Evolutionary conservation across 164 flowering plant genomes (phyloP).

Genomic region (Protea cynaroides): DNA sequence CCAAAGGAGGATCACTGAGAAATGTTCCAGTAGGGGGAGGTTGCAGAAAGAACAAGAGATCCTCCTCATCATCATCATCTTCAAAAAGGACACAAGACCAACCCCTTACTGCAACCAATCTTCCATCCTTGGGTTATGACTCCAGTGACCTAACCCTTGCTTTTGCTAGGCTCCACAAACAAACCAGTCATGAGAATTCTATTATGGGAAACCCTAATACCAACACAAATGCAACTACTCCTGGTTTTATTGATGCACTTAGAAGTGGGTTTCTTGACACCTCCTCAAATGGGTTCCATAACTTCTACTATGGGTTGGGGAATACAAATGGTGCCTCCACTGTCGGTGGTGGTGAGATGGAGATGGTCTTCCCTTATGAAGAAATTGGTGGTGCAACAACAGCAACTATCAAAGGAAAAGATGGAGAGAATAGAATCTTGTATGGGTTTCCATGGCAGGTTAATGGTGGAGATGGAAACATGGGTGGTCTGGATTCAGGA

Average conservation of each 20-base stretch:
- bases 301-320: conserved; percentile 38
- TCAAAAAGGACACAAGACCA: conserved; percentile 37
- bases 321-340: conserved; percentile 15
- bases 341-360: conserved; percentile 12
- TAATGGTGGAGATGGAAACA: conserved; percentile 29
- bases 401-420: conserved; percentile 31
- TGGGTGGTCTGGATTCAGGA: conserved; percentile 37
- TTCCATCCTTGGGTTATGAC: conserved; percentile 36
- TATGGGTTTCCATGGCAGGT: conserved; percentile 72
- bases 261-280: conserved; percentile 36
- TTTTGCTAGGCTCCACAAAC: conserved; percentile 58
- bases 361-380: conserved; percentile 26
- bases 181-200: conserved; percentile 23
- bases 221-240: conserved; percentile 17
- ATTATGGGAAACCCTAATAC: conserved; percentile 27
- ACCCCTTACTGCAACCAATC: conserved; percentile 16
- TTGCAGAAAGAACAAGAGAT: conserved; percentile 78
- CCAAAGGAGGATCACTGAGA: conserved; percentile 90
- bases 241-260: conserved; percentile 33
- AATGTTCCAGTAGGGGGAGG: conserved; percentile 97
- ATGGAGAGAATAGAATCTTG: conserved; percentile 29
- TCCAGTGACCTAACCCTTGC: conserved; percentile 58
- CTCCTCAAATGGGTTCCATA: conserved; percentile 31
- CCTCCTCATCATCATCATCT: conserved; percentile 48
- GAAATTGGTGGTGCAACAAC: conserved; percentile 27